Evolutionary conservation across 768 basidiomycete species (phyloP).

Genomic region (Lyophyllum atratum): DNA sequence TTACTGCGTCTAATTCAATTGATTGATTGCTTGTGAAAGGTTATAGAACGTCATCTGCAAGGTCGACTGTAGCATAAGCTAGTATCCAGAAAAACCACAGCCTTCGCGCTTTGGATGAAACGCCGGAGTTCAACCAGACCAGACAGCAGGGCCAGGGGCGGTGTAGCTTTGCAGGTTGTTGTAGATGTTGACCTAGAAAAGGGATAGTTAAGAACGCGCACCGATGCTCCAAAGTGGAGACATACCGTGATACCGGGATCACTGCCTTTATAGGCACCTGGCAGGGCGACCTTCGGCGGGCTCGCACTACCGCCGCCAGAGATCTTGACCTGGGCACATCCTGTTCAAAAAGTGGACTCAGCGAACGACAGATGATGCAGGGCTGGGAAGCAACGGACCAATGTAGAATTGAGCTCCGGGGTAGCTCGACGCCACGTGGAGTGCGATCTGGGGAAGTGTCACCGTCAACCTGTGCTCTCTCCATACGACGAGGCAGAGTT

Average conservation of each 20-base stretch:
- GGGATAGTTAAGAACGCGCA: background rate
- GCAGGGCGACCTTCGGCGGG: constrained; percentile 50
- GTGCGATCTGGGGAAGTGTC: constrained; percentile 23
- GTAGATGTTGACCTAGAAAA: constrained; percentile 47
- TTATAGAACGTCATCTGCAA: background rate
- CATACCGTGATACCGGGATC: constrained; percentile 54
- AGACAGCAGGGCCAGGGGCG: constrained; percentile 39
- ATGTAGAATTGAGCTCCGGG: constrained; percentile 55
- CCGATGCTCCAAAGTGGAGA: background rate
- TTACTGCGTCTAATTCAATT: no score
- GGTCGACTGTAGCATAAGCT: background rate
- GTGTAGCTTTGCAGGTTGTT: constrained; percentile 58
- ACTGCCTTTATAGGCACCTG: constrained; percentile 45
- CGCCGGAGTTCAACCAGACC: constrained; percentile 33
- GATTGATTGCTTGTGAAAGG: no score
- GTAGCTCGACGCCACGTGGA: constrained; percentile 43
- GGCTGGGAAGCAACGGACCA: constrained; percentile 20
- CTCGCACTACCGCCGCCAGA: constrained; percentile 44
- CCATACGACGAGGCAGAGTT: background rate
- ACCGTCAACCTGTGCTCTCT: background rate
- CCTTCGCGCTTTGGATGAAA: background rate
- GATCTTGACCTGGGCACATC: constrained; percentile 53
- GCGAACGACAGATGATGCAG: background rate
- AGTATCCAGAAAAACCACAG: no score
- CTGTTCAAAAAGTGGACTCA: constrained; percentile 16